phyloP scores from a whole-genome alignment of 2,329 filamentous ascomycete genomes.

The Claviceps sorghi region DNA sequence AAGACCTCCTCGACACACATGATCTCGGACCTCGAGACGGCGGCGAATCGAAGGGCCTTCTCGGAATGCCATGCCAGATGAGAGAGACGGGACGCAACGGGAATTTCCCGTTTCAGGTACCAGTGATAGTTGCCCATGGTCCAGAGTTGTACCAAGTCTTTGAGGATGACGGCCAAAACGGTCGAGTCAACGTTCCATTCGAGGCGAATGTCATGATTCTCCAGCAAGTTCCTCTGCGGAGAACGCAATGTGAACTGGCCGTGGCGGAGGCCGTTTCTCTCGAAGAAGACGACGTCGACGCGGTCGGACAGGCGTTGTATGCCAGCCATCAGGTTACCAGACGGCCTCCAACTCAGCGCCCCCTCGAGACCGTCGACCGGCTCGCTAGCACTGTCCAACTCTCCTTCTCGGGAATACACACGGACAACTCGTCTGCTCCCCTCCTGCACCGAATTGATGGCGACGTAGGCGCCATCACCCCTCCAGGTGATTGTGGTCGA shows the following conservation, averaged over 20 bases:
- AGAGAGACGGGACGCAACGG: conserved; percentile 21
- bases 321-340: conserved; percentile 79
- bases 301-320: conserved; percentile 56
- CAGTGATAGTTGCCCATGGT: conserved; percentile 96
- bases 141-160: conserved; percentile 76
- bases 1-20: conserved; percentile 54
- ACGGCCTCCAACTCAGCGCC: conserved; percentile 78
- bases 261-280: conserved; percentile 92
- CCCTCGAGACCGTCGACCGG: conserved; percentile 85
- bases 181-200: conserved; percentile 89
- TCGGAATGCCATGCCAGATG: conserved; percentile 70
- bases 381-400: conserved; percentile 85
- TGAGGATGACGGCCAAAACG: conserved; percentile 67
- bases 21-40: conserved; percentile 35
- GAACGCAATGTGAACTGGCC: conserved; percentile 76
- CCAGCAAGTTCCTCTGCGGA: conserved; percentile 39
- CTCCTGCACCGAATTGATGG: conserved; percentile 64
- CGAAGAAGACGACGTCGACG: conserved; percentile 86
- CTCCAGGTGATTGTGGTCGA: conserved; percentile 73
- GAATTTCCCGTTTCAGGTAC: conserved; percentile 87
- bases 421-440: conserved; percentile 63
- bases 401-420: conserved; percentile 80
- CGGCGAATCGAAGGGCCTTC: conserved; percentile 54
- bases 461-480: conserved; percentile 83
- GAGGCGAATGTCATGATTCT: conserved; percentile 47